These are phyloP conservation scores for Camellia sinensis DNA, from an alignment of 148 eudicot species.

Conservation along the genomic window DNA sequence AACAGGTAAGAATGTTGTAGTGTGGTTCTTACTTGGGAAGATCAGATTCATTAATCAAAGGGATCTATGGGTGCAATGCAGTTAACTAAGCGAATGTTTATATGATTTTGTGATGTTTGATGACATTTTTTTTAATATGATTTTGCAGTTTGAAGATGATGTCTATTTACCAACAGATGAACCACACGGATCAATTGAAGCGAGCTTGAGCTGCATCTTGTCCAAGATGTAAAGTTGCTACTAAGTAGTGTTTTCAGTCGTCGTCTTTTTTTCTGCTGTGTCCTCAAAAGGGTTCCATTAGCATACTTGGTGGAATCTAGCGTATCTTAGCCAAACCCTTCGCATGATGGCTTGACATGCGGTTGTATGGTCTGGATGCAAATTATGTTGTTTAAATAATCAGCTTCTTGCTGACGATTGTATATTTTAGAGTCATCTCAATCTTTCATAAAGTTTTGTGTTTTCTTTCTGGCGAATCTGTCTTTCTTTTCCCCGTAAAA, in stretches of 20 bases:
- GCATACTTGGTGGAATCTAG: no score
- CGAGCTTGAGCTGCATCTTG: constrained; percentile 64
- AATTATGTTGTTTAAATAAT: background rate
- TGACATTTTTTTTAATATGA: background rate
- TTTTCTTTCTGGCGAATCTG: no score
- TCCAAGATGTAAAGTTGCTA: constrained; percentile 53
- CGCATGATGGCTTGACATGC: no score
- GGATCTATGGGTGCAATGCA: background rate
- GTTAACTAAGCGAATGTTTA: background rate
- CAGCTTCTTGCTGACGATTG: background rate
- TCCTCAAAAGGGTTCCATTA: background rate
- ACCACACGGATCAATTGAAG: constrained; percentile 92
- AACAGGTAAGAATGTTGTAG: background rate
- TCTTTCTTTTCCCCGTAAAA: no score
- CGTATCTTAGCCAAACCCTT: no score
- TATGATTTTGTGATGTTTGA: background rate
- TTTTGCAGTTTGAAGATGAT: constrained; percentile 78
- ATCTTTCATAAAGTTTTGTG: background rate
- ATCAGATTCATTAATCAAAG: background rate
- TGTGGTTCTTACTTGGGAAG: background rate
- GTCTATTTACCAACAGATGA: constrained; percentile 87
- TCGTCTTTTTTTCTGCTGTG: background rate
- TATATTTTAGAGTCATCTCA: background rate
- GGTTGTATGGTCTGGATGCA: background rate
- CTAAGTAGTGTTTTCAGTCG: background rate